Conservation (phyloP, 1,284 basidiomycete genomes). For the Cronartium quercuum region DNA sequence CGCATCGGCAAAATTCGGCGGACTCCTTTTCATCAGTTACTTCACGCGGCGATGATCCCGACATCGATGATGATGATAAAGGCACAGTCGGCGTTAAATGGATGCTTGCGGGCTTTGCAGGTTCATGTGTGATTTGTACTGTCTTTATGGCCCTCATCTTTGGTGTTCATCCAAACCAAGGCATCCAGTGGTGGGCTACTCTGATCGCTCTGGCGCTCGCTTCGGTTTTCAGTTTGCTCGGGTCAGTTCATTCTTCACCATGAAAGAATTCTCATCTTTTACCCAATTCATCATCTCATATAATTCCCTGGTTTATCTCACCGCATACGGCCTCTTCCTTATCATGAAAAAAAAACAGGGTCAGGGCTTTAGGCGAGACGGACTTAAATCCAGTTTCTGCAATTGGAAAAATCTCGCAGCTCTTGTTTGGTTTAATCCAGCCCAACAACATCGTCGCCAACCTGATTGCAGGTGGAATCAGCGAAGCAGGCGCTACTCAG, state of each 20-base stretch:
- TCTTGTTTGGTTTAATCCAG: constrained; percentile 87
- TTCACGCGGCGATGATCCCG: constrained; percentile 4
- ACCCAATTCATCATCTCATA: not conserved
- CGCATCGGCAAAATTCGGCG: not conserved
- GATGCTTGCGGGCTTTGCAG: constrained; percentile 6
- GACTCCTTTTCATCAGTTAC: not conserved
- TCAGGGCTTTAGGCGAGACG: constrained; percentile 46
- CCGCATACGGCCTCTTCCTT: not conserved
- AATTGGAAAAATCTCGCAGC: constrained; percentile 86
- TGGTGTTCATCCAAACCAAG: not conserved
- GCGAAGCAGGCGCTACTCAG: constrained; percentile 93
- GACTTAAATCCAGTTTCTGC: constrained; percentile 61
- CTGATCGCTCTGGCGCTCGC: constrained; percentile 20
- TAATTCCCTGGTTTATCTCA: not conserved
- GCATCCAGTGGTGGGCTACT: constrained; percentile 38
- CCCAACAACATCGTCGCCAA: constrained; percentile 82
- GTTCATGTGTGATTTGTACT: constrained; percentile 26
- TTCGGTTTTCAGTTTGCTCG: constrained; percentile 36
- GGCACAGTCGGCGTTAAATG: not conserved
- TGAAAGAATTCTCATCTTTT: not conserved
- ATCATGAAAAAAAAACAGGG: not conserved
- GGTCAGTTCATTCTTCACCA: constrained; percentile 15
- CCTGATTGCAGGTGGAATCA: constrained; percentile 90
- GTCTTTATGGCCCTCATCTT: constrained; percentile 21
- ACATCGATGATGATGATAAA: constrained; percentile 1